Evolutionary conservation across 2,329 filamentous ascomycete species (phyloP), one percentile per base, ranked within the genome.

Genomic region (Alternaria longipes): DNA sequence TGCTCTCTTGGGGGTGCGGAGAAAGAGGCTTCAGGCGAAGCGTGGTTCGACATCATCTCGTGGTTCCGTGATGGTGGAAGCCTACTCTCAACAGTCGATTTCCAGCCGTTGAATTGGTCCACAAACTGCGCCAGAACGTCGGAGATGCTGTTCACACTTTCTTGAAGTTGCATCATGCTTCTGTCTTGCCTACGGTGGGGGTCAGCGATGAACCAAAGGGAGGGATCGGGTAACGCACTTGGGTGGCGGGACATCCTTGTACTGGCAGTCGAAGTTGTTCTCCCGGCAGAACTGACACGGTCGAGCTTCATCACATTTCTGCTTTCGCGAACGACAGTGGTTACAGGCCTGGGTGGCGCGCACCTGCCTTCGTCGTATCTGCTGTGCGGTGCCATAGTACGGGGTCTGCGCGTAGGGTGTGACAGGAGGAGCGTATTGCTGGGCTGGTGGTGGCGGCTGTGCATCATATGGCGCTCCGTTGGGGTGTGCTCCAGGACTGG

Each of bases 221-320:
- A 14, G 36, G 32, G 47, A 56, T 42, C 11, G 30, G 22, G 24
- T 11, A 36, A 46, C 90, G 77, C 84, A 97, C 92, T 96, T 94
- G 74, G 96, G 95, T 16, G 93, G 93, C 22, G 93, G 91, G 6
- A 95, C 91, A 74, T 97, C 94, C 67, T 94, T 89, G 78, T 97
- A 98, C 78, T 92, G 90, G 82, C 95, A 99, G 54, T 89, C 85
- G 32, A 93, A 85, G 67, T 87, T 89, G 76, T 96, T 96, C 69
- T 98, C 94, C 71, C 90, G 91, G 78, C 95, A 99, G 71, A 89
- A 88, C 55, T 76, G 72, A 59, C 79, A 81, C 6, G 79, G 78
- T 44, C 77, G 69, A 14, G 73, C 70, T 65, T 81, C 79, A 64
- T 80, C 78, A 59, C 79, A 81, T 59, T 80, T 81, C 60, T 80